Evolutionary conservation across 768 basidiomycete genomes (phyloP), one percentile per base, ranked within the genome.

Genomic region (Coprinellus micaceus): DNA sequence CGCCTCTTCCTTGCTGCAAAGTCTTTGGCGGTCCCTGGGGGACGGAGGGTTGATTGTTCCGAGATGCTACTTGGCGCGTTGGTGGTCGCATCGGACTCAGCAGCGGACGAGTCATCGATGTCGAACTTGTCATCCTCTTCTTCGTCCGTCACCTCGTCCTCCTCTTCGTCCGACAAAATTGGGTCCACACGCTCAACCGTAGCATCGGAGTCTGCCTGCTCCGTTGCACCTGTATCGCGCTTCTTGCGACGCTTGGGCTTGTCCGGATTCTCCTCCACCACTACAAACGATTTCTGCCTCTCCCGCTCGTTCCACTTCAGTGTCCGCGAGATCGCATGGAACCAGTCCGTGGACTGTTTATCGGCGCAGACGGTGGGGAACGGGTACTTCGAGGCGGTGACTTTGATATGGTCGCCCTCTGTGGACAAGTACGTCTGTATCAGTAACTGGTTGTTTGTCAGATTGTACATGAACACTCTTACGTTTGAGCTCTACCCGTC

Each of bases 401-500:
- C 88, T 74, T 96, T 98, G 76, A 99, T 98, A 68, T 98, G 96
- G 66, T 99, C 97, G 40, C 97, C 97, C 87, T 98, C 95, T 98
- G 74, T 36, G 60, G 33, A 49, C 29, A 53, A 52, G 3, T 30
- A 41, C 52, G 53, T 52, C 17, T 61, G 37, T 36, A 58, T 47
- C 15, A 58, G 49, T 62, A 51, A 15, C 58, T 52, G 54, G 29
- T 29, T 26, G 7, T 40, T 33, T 26, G n/a, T 39, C 28, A 9
- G n/a, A 15, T 29, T 13, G 22, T 15, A 28, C 2, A 9, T 37
- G 25, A 13, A 51, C 56, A 4, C 4, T 78, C 92, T 66, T 66
- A 96, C 96, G 97, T 72, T 91, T 91, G 22, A 98, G 77, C 72
- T 99, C 97, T 12, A 99, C 90, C 30, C 97, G 83, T 1, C 97